Percentiles rank a stretch among this genome's conserved stretches.
Conservation (phyloP, 2,329 filamentous ascomycete genomes). For the Cladosporium oxysporum region DNA sequence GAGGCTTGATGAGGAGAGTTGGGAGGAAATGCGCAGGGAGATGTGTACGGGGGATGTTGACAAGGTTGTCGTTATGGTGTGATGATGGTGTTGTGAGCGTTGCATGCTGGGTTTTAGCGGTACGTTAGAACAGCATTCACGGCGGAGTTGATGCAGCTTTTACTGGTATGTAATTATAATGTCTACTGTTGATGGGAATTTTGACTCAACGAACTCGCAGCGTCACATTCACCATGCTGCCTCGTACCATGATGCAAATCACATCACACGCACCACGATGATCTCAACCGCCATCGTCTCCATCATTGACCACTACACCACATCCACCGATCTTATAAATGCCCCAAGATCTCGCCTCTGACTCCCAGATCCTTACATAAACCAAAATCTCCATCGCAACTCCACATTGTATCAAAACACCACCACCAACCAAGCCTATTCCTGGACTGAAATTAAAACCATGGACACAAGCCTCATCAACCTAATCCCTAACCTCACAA, state of each 20-base stretch:
- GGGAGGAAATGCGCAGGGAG: neutral
- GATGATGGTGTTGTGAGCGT: neutral
- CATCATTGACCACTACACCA: neutral
- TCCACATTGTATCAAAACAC: neutral
- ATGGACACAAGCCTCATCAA: constrained; percentile 7
- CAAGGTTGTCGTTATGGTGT: constrained; percentile 3
- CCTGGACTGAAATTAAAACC: neutral
- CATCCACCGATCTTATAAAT: neutral
- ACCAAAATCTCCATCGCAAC: neutral
- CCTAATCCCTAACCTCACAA: constrained; percentile 4
- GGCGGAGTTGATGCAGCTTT: neutral
- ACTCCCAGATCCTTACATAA: neutral
- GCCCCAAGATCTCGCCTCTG: neutral
- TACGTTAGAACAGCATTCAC: too few relatives aligned
- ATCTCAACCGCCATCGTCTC: neutral
- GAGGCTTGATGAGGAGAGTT: neutral
- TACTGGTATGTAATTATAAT: neutral
- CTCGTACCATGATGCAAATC: neutral
- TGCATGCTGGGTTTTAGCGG: too few relatives aligned
- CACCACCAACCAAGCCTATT: neutral
- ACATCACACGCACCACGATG: neutral
- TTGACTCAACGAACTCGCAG: neutral
- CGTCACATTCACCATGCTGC: neutral
- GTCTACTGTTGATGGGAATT: neutral
- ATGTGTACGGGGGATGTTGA: constrained; percentile 5